Conservation (phyloP, 2,329 filamentous ascomycete species). For the Onygena corvina region DNA sequence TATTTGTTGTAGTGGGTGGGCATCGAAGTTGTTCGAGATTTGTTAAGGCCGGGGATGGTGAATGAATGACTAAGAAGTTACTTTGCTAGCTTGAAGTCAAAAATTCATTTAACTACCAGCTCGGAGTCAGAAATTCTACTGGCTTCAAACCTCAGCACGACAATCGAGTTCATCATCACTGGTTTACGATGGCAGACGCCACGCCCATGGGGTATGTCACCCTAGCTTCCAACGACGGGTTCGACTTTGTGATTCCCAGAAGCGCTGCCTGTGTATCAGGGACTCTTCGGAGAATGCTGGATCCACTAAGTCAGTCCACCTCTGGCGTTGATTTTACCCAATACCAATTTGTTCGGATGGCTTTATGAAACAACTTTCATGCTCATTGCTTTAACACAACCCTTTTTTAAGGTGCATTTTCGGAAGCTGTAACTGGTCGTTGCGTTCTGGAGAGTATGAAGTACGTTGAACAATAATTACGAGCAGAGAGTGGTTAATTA, state of each 20-base stretch:
- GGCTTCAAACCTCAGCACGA: too few relatives aligned
- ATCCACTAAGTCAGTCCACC: conserved; percentile 46
- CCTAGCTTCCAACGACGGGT: conserved; percentile 52
- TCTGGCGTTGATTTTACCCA: too few relatives aligned
- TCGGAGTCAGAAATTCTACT: too few relatives aligned
- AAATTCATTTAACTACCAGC: too few relatives aligned
- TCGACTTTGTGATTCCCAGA: conserved; percentile 51
- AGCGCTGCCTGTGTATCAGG: conserved; percentile 49
- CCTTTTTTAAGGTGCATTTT: conserved; percentile 44
- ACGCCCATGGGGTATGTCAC: conserved; percentile 46
- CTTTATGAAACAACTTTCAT: too few relatives aligned
- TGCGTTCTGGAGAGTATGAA: conserved; percentile 50
- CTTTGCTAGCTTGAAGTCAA: too few relatives aligned
- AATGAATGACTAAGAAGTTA: too few relatives aligned
- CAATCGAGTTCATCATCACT: too few relatives aligned
- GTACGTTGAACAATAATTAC: conserved; percentile 24
- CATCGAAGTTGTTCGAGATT: too few relatives aligned
- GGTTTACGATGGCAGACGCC: background rate
- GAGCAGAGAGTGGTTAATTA: conserved; percentile 15
- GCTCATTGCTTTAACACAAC: background rate
- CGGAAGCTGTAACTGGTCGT: conserved; percentile 47
- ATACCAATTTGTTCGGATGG: too few relatives aligned
- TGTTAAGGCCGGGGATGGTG: too few relatives aligned
- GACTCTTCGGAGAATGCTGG: conserved; percentile 52
- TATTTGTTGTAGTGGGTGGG: too few relatives aligned